Percentiles rank a stretch among this genome's conserved stretches.
Evolutionary conservation across 371 early-diverging fungal species (phyloP).

Genomic region (Dinochytrium kinnereticum): DNA sequence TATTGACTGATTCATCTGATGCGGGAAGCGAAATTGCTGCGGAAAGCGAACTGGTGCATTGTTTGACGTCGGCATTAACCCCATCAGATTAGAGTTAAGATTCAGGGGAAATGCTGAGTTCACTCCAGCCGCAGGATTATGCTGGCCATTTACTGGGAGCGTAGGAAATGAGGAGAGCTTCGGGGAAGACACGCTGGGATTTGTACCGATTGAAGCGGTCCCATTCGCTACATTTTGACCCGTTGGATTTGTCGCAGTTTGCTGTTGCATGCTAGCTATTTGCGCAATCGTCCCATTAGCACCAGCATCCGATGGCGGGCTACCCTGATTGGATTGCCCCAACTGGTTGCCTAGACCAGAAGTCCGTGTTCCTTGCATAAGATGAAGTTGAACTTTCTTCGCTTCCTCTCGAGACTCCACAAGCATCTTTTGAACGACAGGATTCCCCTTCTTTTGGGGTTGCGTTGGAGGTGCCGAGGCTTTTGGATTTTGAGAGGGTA

Average conservation of each 20-base stretch:
- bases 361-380: conserved; percentile 28
- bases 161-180: neutral
- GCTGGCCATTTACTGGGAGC: neutral
- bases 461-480: conserved; percentile 18
- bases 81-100: neutral
- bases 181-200: neutral
- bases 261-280: neutral
- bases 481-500: conserved; percentile 19
- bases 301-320: neutral
- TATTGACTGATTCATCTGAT: neutral
- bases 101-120: neutral
- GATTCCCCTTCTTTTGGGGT: conserved; percentile 24
- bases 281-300: neutral
- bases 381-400: conserved; percentile 31
- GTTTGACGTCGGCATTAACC: neutral
- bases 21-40: conserved; percentile 20
- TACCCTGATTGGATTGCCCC: conserved; percentile 1
- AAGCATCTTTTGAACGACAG: conserved; percentile 38
- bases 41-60: neutral
- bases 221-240: neutral
- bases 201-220: neutral
- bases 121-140: neutral
- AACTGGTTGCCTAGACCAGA: neutral
- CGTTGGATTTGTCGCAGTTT: neutral
- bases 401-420: conserved; percentile 41